Base-by-base conservation (phyloP, 2,329 filamentous ascomycete species). In the Chrysosporium queenslandicum region DNA sequence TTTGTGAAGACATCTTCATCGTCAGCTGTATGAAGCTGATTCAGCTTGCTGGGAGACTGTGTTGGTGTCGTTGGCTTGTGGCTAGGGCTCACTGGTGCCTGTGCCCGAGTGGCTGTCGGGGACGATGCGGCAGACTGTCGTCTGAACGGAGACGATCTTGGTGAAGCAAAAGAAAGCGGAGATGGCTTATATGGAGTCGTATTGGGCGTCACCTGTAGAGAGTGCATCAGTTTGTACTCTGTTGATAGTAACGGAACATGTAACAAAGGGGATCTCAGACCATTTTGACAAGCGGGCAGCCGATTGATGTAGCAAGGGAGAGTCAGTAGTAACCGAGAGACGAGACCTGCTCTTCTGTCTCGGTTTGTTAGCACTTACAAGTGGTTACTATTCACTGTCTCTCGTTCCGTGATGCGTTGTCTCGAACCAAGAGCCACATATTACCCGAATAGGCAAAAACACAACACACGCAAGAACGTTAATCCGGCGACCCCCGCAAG, bases 131-230 rank as follows among this genome's bases (percentile, higher is more conserved):
- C 39, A 2, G 82, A 85, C 7, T 79, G 79, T 57, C 83, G 77
- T 60, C 82, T 78, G 53, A 86, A 84, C 2, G 85, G 82, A 8
- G 85, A 86, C 21, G 78, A 76, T 65, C 86, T 80, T 59, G 80
- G 78, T 43, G 85, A 83, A 58, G 82, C 82, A 69, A 85, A 86
- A 55, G 83, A 83, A 55, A 87, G 71, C 51, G 82, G 82, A 21
- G 83, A 86, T 12, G 83, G 82, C 66, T 86, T 86, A 68, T 84
- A 87, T 53, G 78, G 72, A 46, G 74, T 65, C 71, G 75, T 66
- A 74, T 77, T 66, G 74, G 76, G 80, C 78, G 64, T 61, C 50
- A 65, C 64, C 65, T 68, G 56, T 6, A n/a, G 21, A 40, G 25
- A n/a, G 14, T 30, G 45, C 3, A 29, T 46, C 21, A 54, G 43